phyloP scores from a whole-genome alignment of 371 early-diverging fungal species.

The Dinochytrium kinnereticum region DNA sequence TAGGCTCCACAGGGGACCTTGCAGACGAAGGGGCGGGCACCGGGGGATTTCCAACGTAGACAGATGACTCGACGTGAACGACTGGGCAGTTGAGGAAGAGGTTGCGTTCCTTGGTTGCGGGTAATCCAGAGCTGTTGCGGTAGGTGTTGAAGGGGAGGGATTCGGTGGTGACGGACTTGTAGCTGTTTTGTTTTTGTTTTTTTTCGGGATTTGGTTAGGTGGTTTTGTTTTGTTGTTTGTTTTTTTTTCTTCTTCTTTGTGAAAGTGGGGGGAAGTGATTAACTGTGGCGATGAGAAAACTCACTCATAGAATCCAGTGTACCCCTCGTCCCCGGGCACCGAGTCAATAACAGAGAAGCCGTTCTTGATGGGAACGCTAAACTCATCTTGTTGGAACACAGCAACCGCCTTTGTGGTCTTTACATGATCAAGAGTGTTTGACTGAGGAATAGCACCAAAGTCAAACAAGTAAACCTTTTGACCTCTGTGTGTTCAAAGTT shows the following conservation, averaged over 20 bases:
- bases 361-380: not conserved
- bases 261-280: not conserved
- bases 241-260: too few relatives aligned
- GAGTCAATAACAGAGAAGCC: slow-evolving; percentile 11
- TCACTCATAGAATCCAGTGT: slow-evolving; percentile 20
- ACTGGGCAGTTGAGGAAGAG: slow-evolving; percentile 28
- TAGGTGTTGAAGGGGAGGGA: not conserved
- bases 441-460: slow-evolving; percentile 19
- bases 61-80: not conserved
- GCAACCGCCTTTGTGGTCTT: slow-evolving; percentile 14
- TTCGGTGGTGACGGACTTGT: not conserved
- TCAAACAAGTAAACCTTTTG: slow-evolving; percentile 22
- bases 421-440: slow-evolving; percentile 5
- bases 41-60: slow-evolving; percentile 11
- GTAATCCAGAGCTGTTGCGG: not conserved
- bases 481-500: slow-evolving; percentile 7
- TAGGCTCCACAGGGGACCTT: not conserved
- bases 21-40: not conserved
- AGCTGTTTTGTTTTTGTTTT: not conserved
- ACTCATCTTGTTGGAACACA: slow-evolving; percentile 8
- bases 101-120: not conserved
- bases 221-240: too few relatives aligned
- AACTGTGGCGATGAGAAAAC: not conserved
- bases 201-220: too few relatives aligned
- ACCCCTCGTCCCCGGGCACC: not conserved